A percentile compares a stretch with the other conserved stretches of the same genome.
Evolutionary conservation across 2,329 filamentous ascomycete species (phyloP).

Genomic region (Beauveria sp.): DNA sequence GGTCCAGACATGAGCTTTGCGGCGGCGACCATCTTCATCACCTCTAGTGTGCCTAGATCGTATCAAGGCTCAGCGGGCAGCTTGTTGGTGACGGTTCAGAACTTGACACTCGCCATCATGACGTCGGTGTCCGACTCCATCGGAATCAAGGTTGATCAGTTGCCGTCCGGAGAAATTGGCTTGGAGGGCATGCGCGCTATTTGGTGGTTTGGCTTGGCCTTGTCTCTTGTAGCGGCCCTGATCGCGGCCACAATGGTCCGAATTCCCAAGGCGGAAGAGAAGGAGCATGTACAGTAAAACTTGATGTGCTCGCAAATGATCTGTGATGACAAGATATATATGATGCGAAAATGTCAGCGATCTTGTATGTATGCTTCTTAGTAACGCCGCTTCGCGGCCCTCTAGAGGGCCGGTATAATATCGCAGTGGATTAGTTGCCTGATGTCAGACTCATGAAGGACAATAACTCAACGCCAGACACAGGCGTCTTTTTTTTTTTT

Average conservation of each 20-base stretch:
- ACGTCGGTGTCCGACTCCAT: constrained; percentile 25
- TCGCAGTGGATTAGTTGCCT: too few species aligned
- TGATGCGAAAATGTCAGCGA: too few species aligned
- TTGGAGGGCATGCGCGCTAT: constrained; percentile 10
- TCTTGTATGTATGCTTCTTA: too few species aligned
- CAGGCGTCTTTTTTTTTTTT: too few species aligned
- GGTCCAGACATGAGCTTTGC: constrained; percentile 40
- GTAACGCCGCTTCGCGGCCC: too few species aligned
- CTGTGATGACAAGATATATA: too few species aligned
- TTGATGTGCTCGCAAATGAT: too few species aligned
- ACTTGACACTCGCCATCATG: constrained; percentile 36
- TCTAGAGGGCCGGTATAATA: too few species aligned
- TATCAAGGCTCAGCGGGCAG: constrained; percentile 39
- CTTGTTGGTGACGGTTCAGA: constrained; percentile 38
- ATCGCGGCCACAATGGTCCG: constrained; percentile 11
- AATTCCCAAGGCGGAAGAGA: constrained; percentile 12
- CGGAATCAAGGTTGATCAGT: constrained; percentile 17
- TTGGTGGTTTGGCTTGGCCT: constrained; percentile 13
- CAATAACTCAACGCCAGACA: too few species aligned
- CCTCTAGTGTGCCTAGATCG: constrained; percentile 34
- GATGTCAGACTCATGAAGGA: too few species aligned
- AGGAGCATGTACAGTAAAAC: constrained; percentile 13
- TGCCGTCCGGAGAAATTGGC: constrained; percentile 10
- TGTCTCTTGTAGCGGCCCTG: constrained; percentile 7
- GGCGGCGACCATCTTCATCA: constrained; percentile 41